phyloP scores from a whole-genome alignment of 1,284 basidiomycete species.

The Ganoderma lucidum region DNA sequence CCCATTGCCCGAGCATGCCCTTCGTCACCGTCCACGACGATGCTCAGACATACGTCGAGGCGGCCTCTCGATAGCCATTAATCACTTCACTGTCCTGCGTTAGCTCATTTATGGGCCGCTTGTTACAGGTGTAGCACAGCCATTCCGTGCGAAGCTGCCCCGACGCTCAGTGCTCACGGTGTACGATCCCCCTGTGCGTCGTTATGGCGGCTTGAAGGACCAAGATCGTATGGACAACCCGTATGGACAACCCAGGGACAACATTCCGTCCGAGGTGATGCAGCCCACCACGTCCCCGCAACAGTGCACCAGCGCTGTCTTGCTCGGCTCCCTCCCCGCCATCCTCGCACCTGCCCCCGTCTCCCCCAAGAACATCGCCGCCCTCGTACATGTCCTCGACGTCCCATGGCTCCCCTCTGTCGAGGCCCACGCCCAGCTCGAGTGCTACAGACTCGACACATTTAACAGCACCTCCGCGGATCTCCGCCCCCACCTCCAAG shows the following conservation, averaged over 20 bases:
- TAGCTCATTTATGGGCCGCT: not conserved
- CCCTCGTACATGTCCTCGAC: conserved; percentile 77
- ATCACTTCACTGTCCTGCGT: not conserved
- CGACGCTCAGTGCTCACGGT: conserved; percentile 72
- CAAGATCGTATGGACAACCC: conserved; percentile 80
- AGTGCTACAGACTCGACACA: conserved; percentile 71
- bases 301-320: too few relatives aligned
- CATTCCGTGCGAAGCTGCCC: conserved; percentile 46
- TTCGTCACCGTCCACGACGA: conserved; percentile 42
- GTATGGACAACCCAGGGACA: conserved; percentile 52
- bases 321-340: conserved; percentile 45
- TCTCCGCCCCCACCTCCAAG: conserved; percentile 61
- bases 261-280: too few relatives aligned
- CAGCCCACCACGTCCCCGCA: too few relatives aligned
- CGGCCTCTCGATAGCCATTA: conserved; percentile 13
- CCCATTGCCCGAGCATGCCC: conserved; percentile 19
- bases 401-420: conserved; percentile 60
- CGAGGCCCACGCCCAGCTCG: conserved; percentile 49
- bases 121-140: conserved; percentile 46
- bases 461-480: conserved; percentile 63
- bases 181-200: conserved; percentile 78
- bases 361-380: conserved; percentile 52
- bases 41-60: conserved; percentile 43
- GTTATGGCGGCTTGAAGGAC: conserved; percentile 91
- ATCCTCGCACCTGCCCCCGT: conserved; percentile 27